A percentile compares a stretch with the other conserved stretches of the same genome.
Evolutionary conservation across 345 rosid genomes (phyloP).

Genomic region (Brassica rapa): DNA sequence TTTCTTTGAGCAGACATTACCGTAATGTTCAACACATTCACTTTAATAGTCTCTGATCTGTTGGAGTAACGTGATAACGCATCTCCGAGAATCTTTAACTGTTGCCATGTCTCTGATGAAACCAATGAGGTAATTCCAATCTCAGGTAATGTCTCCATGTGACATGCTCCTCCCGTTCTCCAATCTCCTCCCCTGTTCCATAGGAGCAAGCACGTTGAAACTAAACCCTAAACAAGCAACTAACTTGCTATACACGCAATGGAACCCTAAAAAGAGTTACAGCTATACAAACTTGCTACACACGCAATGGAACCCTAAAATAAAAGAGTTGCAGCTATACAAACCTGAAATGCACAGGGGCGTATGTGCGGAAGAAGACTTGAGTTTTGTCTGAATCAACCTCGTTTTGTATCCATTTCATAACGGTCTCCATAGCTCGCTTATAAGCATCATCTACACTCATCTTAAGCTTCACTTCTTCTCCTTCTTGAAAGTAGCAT

Average conservation of each 20-base stretch:
- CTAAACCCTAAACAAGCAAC: not conserved
- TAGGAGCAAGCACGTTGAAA: not conserved
- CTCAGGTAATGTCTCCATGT: conserved; percentile 73
- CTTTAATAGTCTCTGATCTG: conserved; percentile 38
- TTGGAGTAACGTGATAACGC: conserved; percentile 42
- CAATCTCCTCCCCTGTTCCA: conserved; percentile 60
- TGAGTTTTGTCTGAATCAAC: conserved; percentile 56
- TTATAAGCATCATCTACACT: conserved; percentile 57
- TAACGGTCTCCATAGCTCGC: conserved; percentile 55
- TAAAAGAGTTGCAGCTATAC: not conserved
- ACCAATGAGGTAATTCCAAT: conserved; percentile 40
- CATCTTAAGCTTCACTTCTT: conserved; percentile 60
- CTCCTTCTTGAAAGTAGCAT: conserved; percentile 70
- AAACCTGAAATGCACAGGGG: conserved; percentile 90
- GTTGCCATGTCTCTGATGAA: conserved; percentile 45
- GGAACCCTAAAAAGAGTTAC: not conserved
- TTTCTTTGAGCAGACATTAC: conserved; percentile 58
- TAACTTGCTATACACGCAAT: not conserved
- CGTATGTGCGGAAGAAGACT: conserved; percentile 69
- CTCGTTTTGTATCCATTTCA: conserved; percentile 57
- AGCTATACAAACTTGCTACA: not conserved
- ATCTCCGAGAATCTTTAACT: conserved; percentile 40
- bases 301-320: not conserved
- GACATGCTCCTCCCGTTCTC: conserved; percentile 50
- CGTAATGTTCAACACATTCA: conserved; percentile 64